These are phyloP conservation scores for Gossypium schwendimanii DNA, from an alignment of 441 rosid species.

Conservation along the genomic window DNA sequence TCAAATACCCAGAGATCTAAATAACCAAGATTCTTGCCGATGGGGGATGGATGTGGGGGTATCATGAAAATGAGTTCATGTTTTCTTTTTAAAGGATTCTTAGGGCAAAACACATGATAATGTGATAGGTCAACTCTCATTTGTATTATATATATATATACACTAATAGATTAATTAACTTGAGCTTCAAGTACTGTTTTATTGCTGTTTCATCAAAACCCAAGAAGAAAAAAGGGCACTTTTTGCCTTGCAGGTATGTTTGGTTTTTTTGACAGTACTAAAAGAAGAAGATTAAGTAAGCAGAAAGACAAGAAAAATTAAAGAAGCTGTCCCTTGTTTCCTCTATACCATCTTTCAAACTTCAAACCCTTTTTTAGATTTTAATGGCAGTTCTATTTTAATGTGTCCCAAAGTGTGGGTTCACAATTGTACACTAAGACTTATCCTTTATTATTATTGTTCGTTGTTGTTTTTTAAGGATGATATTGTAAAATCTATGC, in stretches of 20 bases:
- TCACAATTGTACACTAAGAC: background rate
- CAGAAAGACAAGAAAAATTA: background rate
- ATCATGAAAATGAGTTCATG: conserved; percentile 10
- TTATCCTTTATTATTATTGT: too few species aligned
- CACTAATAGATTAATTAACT: background rate
- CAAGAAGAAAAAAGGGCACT: background rate
- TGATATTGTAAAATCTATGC: background rate
- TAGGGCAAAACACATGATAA: conserved; percentile 30
- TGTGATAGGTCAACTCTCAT: conserved; percentile 27
- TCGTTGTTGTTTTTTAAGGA: background rate
- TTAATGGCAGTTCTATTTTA: background rate
- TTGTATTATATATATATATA: background rate
- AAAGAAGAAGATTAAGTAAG: background rate
- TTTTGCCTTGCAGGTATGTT: conserved; percentile 1
- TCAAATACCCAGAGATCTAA: conserved; percentile 5
- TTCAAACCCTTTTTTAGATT: background rate
- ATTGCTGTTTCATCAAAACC: background rate
- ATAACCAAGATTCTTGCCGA: conserved; percentile 18
- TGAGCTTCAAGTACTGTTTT: background rate
- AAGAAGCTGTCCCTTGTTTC: conserved; percentile 5
- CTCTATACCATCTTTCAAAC: background rate
- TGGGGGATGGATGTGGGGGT: conserved; percentile 18
- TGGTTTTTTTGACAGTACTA: conserved; percentile 6
- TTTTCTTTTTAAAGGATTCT: conserved; percentile 21
- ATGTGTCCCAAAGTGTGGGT: background rate